Percentiles rank a stretch among this genome's conserved stretches.
These are phyloP conservation scores for Cryphonectria parasitica DNA, from an alignment of 2,329 filamentous ascomycete species.

Conservation along the genomic window DNA sequence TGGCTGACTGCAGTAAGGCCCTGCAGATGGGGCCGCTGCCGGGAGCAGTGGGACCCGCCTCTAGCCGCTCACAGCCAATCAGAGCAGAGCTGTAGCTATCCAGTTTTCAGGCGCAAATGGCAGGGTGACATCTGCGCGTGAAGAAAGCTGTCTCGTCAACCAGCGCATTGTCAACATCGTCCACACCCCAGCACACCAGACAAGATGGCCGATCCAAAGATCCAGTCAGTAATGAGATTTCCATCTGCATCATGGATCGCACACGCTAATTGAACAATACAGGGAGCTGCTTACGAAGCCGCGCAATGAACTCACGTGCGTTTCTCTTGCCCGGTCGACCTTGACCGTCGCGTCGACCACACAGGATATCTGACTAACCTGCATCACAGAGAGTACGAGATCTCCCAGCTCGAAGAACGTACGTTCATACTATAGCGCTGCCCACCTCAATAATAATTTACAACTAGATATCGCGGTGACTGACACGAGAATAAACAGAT, in stretches of 20 bases:
- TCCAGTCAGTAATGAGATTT: constrained; percentile 61
- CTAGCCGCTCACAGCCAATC: constrained; percentile 16
- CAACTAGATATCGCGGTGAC: not conserved
- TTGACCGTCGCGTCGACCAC: constrained; percentile 8
- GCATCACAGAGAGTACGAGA: constrained; percentile 79
- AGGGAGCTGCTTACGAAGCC: constrained; percentile 90
- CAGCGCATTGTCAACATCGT: constrained; percentile 16
- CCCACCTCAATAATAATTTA: not conserved
- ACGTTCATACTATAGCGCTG: constrained; percentile 6
- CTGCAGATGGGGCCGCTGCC: constrained; percentile 9
- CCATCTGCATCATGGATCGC: constrained; percentile 11
- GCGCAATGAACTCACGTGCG: constrained; percentile 88
- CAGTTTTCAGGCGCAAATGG: constrained; percentile 22
- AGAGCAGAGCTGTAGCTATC: constrained; percentile 18
- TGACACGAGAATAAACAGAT: constrained; percentile 43
- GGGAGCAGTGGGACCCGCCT: constrained; percentile 9
- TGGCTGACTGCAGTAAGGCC: constrained; percentile 8
- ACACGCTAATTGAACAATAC: constrained; percentile 34
- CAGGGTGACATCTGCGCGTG: constrained; percentile 13
- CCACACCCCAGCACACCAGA: constrained; percentile 29
- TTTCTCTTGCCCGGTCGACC: constrained; percentile 35
- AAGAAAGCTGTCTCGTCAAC: constrained; percentile 14
- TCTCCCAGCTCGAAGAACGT: constrained; percentile 62
- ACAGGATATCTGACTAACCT: constrained; percentile 16
- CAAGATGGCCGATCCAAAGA: constrained; percentile 70